phyloP scores from a whole-genome alignment of 768 basidiomycete genomes.

The Lentinula raphanica region DNA sequence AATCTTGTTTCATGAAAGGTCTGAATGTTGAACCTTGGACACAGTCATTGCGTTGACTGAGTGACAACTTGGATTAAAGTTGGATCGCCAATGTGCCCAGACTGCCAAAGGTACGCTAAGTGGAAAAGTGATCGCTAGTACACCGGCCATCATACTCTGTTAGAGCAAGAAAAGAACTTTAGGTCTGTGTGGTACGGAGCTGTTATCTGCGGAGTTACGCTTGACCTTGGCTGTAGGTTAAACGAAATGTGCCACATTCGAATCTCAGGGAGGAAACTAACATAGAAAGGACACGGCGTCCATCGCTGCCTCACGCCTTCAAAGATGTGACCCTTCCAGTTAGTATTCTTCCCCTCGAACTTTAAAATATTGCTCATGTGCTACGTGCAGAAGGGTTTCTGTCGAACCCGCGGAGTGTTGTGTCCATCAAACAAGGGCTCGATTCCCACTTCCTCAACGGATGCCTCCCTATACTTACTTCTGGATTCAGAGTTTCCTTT shows the following conservation, averaged over 20 bases:
- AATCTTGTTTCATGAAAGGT: too few species aligned
- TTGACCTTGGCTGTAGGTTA: too few species aligned
- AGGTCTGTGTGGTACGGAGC: neutral
- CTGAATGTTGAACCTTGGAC: too few species aligned
- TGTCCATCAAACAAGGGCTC: neutral
- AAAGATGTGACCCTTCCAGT: neutral
- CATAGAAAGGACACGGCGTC: neutral
- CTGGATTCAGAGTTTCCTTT: too few species aligned
- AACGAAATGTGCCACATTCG: too few species aligned
- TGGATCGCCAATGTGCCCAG: too few species aligned
- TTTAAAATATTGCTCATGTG: neutral
- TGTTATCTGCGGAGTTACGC: neutral
- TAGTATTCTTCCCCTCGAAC: neutral
- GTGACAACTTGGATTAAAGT: too few species aligned
- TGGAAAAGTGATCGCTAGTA: neutral
- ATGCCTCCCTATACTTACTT: too few species aligned
- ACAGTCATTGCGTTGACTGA: too few species aligned
- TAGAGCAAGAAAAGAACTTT: neutral
- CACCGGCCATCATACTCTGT: neutral
- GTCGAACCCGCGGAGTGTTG: constrained; percentile 1
- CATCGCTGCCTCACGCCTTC: neutral
- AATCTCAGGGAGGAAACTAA: neutral
- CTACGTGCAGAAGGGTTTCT: neutral
- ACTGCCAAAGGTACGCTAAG: too few species aligned
- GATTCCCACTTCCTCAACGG: too few species aligned